Percentiles rank a stretch among this genome's conserved stretches.
phyloP scores from a whole-genome alignment of 345 rosid genomes.

The Rhodamnia argentea region DNA sequence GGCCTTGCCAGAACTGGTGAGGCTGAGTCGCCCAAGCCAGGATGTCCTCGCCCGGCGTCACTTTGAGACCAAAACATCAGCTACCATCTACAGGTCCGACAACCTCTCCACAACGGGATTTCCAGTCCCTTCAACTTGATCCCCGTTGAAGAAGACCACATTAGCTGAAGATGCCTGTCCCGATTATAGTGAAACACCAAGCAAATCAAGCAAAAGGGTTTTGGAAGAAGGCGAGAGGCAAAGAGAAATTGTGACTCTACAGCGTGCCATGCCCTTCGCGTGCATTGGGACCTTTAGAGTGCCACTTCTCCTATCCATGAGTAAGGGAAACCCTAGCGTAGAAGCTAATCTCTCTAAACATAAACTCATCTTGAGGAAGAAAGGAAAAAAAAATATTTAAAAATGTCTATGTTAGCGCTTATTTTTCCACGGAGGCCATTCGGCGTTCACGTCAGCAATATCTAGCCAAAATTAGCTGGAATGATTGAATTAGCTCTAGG shows the following conservation, averaged over 20 bases:
- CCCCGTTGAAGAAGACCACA: slow-evolving; percentile 70
- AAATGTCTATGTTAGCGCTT: too few relatives aligned
- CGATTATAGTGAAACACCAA: slow-evolving; percentile 7
- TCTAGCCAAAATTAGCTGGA: too few relatives aligned
- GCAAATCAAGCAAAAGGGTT: neutral
- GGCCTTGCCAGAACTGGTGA: too few relatives aligned
- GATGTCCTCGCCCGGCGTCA: too few relatives aligned
- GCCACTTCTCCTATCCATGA: slow-evolving; percentile 57
- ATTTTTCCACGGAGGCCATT: too few relatives aligned
- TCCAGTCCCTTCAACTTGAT: slow-evolving; percentile 48
- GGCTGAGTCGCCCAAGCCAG: too few relatives aligned
- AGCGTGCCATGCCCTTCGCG: slow-evolving; percentile 6
- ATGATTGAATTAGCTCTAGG: too few relatives aligned
- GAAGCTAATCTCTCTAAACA: neutral
- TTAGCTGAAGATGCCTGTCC: slow-evolving; percentile 49
- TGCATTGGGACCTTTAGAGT: slow-evolving; percentile 48
- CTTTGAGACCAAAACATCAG: slow-evolving; percentile 69
- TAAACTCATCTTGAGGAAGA: too few relatives aligned
- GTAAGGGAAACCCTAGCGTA: neutral
- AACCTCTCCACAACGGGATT: slow-evolving; percentile 65
- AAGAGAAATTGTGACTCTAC: slow-evolving; percentile 43
- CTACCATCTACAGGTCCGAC: slow-evolving; percentile 32
- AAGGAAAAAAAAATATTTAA: too few relatives aligned
- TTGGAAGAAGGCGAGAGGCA: slow-evolving; percentile 36
- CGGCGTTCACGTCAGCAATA: too few relatives aligned